Conservation (phyloP, 192 early-diverging fungal genomes). For the Gonapodya sp. region DNA sequence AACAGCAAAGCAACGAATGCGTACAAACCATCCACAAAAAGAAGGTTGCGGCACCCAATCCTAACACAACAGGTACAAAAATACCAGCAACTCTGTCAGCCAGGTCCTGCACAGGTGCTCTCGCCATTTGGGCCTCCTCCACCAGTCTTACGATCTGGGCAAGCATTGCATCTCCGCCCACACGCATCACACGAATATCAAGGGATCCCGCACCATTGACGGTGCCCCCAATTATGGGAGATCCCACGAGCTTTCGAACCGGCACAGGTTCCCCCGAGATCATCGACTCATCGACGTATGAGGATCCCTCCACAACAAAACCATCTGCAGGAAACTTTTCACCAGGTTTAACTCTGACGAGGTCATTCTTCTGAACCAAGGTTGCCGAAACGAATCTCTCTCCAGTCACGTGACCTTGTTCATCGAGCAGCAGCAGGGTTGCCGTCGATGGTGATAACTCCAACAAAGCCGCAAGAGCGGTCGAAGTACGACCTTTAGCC, state of each 20-base stretch:
- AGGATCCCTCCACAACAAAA: slow-evolving; percentile 55
- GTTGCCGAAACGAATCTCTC: slow-evolving; percentile 77
- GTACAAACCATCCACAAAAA: slow-evolving; percentile 54
- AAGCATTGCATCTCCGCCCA: slow-evolving; percentile 84
- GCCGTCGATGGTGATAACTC: slow-evolving; percentile 71
- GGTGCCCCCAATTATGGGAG: slow-evolving; percentile 81
- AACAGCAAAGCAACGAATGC: background rate
- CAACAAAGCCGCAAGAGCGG: slow-evolving; percentile 80
- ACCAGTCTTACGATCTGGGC: slow-evolving; percentile 88
- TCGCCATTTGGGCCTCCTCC: slow-evolving; percentile 83
- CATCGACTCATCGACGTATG: slow-evolving; percentile 88
- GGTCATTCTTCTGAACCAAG: slow-evolving; percentile 74
- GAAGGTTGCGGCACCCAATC: slow-evolving; percentile 62
- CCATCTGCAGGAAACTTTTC: slow-evolving; percentile 92
- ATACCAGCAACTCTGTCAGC: slow-evolving; percentile 80
- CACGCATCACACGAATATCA: slow-evolving; percentile 70
- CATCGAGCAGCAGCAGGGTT: slow-evolving; percentile 29
- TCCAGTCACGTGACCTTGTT: slow-evolving; percentile 12
- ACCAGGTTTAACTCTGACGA: slow-evolving; percentile 80
- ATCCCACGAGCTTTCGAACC: slow-evolving; percentile 56
- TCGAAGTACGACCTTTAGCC: slow-evolving; percentile 88
- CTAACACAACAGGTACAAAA: slow-evolving; percentile 84
- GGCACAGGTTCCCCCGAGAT: slow-evolving; percentile 87
- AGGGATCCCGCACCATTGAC: slow-evolving; percentile 86
- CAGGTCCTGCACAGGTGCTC: slow-evolving; percentile 90